These are phyloP conservation scores for Fraxinus platypoda DNA, from an alignment of 305 asterid genomes.

Conservation along the genomic window DNA sequence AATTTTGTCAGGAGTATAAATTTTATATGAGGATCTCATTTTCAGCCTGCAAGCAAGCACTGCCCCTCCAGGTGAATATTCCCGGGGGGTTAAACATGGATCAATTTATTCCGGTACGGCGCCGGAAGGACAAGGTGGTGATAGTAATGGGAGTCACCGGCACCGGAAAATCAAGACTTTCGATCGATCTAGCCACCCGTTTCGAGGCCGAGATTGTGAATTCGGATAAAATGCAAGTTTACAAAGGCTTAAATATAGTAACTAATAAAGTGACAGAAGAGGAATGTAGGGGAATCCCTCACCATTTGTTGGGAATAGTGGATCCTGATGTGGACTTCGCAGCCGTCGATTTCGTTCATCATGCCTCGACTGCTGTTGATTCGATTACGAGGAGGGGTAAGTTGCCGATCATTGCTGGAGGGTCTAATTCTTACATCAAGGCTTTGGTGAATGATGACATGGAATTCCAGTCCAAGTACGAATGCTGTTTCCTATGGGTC, in stretches of 20 bases:
- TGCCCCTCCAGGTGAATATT: constrained; percentile 41
- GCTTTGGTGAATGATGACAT: constrained; percentile 50
- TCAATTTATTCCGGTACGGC: constrained; percentile 38
- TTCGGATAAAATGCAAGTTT: constrained; percentile 76
- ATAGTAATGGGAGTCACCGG: constrained; percentile 79
- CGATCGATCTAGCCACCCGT: constrained; percentile 59
- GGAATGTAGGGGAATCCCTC: constrained; percentile 57
- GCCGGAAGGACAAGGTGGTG: constrained; percentile 67
- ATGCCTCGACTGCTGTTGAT: constrained; percentile 43
- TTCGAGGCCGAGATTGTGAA: constrained; percentile 66
- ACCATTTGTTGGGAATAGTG: constrained; percentile 52
- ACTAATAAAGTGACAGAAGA: constrained; percentile 65
- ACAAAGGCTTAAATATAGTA: constrained; percentile 43
- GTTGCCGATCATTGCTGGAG: constrained; percentile 76
- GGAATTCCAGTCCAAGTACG: constrained; percentile 48
- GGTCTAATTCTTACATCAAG: constrained; percentile 65
- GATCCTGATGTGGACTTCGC: constrained; percentile 52
- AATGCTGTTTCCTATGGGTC: constrained; percentile 65
- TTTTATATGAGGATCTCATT: constrained; percentile 44
- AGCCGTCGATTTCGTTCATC: constrained; percentile 49
- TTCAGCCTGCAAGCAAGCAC: constrained; percentile 52
- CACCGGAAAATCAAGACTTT: constrained; percentile 74
- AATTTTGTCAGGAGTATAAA: not conserved
- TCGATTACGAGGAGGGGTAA: constrained; percentile 37
- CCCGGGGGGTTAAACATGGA: constrained; percentile 57